A percentile compares a stretch with the other conserved stretches of the same genome.
Evolutionary conservation across 2,329 filamentous ascomycete species (phyloP).

Genomic region (Calonectria pteridis): DNA sequence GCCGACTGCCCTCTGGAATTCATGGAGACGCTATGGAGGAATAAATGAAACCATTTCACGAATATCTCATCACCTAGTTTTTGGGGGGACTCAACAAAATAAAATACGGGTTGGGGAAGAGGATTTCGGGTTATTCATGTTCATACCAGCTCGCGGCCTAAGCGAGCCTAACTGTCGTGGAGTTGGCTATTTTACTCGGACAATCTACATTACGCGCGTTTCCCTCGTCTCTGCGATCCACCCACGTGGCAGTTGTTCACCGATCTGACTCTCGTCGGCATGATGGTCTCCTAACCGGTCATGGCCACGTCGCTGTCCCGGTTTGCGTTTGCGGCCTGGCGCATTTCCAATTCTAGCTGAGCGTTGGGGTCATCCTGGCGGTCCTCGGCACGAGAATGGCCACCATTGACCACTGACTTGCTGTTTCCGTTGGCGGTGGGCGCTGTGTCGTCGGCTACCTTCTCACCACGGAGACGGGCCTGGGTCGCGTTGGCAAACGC

Average conservation of each 20-base stretch:
- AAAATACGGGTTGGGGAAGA: conserved; percentile 31
- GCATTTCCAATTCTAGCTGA: conserved; percentile 68
- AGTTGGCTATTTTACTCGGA: conserved; percentile 16
- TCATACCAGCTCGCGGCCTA: conserved; percentile 28
- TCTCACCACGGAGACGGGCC: conserved; percentile 57
- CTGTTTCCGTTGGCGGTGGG: conserved; percentile 45
- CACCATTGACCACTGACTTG: conserved; percentile 47
- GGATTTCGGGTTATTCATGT: conserved; percentile 28
- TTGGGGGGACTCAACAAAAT: conserved; percentile 25
- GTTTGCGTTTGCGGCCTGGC: conserved; percentile 55
- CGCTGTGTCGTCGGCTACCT: conserved; percentile 45
- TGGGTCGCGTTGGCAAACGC: conserved; percentile 67
- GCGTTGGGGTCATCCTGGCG: conserved; percentile 60
- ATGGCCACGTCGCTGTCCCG: conserved; percentile 70
- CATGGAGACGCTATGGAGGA: conserved; percentile 72
- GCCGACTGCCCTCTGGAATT: conserved; percentile 80
- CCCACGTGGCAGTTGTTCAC: background rate
- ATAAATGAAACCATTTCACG: conserved; percentile 47
- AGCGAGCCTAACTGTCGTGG: conserved; percentile 21
- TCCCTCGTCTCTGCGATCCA: background rate
- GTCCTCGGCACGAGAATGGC: conserved; percentile 40
- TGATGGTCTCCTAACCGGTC: conserved; percentile 59
- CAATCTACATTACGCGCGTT: conserved; percentile 16
- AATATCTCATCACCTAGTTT: conserved; percentile 16
- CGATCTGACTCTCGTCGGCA: background rate